These are phyloP conservation scores for Pachysandra terminalis DNA, from an alignment of 164 flowering plant genomes.

Conservation along the genomic window DNA sequence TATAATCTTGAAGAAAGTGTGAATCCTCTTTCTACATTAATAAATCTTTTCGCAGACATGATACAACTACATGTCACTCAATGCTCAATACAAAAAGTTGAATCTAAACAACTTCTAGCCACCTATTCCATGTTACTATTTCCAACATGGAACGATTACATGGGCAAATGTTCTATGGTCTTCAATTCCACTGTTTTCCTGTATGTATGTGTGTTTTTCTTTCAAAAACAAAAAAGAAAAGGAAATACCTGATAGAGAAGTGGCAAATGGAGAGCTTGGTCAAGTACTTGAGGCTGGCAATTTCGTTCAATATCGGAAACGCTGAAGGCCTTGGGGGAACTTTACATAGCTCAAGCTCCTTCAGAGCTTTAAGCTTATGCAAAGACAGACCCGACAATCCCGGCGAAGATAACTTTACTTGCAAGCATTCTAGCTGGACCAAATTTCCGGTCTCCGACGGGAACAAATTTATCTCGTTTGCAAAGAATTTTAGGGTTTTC, in stretches of 20 bases:
- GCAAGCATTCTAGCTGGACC: constrained; percentile 61
- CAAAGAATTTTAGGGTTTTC: constrained; percentile 78
- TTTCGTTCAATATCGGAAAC: constrained; percentile 56
- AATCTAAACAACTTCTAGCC: not conserved
- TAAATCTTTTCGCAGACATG: no score
- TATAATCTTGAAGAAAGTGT: no score
- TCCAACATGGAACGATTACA: not conserved
- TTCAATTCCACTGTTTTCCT: no score
- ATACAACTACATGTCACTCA: no score
- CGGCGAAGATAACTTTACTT: constrained; percentile 65
- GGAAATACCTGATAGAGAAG: constrained; percentile 68
- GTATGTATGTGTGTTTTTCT: not conserved
- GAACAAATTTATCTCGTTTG: constrained; percentile 76
- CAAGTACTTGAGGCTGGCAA: constrained; percentile 62
- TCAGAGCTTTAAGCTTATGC: constrained; percentile 58
- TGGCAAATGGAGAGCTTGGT: constrained; percentile 83
- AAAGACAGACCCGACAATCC: constrained; percentile 54
- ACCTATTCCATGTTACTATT: not conserved
- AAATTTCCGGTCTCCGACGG: constrained; percentile 58
- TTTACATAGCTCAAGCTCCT: constrained; percentile 76
- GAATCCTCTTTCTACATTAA: no score
- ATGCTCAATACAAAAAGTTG: no score
- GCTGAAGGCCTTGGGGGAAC: constrained; percentile 63
- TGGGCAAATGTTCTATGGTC: not conserved
- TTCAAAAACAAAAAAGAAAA: not conserved